These are phyloP conservation scores for Medicago ruthenica DNA, from an alignment of 306 rosid species.

Conservation along the genomic window DNA sequence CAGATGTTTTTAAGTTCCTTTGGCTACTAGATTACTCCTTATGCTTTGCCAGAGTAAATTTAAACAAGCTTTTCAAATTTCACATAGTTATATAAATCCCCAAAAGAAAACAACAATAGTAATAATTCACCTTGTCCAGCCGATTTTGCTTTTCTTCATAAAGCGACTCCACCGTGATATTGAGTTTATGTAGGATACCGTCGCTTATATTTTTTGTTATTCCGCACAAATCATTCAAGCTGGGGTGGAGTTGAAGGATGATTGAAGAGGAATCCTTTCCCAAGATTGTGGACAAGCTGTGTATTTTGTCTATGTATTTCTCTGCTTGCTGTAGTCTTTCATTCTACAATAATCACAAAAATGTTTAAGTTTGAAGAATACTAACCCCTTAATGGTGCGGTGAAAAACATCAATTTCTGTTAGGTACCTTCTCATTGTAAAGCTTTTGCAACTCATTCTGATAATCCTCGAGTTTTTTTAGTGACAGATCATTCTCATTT, in stretches of 20 bases:
- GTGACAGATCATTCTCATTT: conserved; percentile 86
- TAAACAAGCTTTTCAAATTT: conserved; percentile 11
- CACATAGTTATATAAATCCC: neutral
- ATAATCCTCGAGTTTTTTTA: conserved; percentile 88
- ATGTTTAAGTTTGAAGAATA: conserved; percentile 33
- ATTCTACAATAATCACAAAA: conserved; percentile 58
- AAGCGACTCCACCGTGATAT: conserved; percentile 74
- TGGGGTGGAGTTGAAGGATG: conserved; percentile 80
- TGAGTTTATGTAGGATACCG: conserved; percentile 72
- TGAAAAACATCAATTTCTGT: conserved; percentile 30
- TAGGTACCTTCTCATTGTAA: conserved; percentile 75
- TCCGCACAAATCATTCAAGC: conserved; percentile 77
- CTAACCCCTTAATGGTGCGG: conserved; percentile 13
- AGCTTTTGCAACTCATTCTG: conserved; percentile 79
- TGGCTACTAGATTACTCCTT: conserved; percentile 11
- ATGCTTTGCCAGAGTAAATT: neutral
- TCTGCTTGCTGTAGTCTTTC: conserved; percentile 84
- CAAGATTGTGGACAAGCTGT: conserved; percentile 74
- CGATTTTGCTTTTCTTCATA: conserved; percentile 83
- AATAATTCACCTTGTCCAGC: conserved; percentile 71
- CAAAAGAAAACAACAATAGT: neutral
- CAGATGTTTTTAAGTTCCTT: neutral
- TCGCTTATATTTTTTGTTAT: conserved; percentile 78
- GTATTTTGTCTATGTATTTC: conserved; percentile 62
- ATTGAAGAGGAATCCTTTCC: conserved; percentile 83